A percentile compares a stretch with the other conserved stretches of the same genome.
Evolutionary conservation across 805 yeast genomes (phyloP).

Genomic region (Zygotorulaspora chibaensis): DNA sequence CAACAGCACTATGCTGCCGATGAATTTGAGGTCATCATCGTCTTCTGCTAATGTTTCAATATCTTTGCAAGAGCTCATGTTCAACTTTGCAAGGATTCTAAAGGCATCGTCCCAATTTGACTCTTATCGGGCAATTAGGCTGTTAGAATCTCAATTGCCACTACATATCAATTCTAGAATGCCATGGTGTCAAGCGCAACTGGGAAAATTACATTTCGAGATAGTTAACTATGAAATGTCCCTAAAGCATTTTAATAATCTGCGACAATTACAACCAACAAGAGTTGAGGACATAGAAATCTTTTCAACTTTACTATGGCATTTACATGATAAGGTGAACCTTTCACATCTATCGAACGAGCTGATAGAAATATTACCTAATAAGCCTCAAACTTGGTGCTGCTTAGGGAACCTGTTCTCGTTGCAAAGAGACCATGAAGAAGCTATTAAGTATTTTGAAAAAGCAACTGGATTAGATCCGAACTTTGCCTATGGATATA

Average conservation of each 20-base stretch:
- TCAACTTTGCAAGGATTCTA: constrained; percentile 19
- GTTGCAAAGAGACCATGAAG: constrained; percentile 76
- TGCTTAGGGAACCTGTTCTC: constrained; percentile 87
- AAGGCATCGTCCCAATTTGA: constrained; percentile 47
- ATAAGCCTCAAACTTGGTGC: constrained; percentile 87
- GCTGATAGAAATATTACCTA: constrained; percentile 56
- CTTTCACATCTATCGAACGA: constrained; percentile 82
- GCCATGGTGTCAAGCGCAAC: constrained; percentile 79
- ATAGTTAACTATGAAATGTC: constrained; percentile 80
- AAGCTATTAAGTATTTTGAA: constrained; percentile 81
- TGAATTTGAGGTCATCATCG: constrained; percentile 1
- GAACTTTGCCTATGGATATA: constrained; percentile 79
- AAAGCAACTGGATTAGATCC: constrained; percentile 68
- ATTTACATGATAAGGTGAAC: constrained; percentile 72
- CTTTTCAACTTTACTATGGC: constrained; percentile 90
- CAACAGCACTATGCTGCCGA: constrained; percentile 5
- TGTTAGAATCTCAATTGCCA: constrained; percentile 55
- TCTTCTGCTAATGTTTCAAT: constrained; percentile 2
- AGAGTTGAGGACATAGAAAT: constrained; percentile 86
- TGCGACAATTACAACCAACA: constrained; percentile 70
- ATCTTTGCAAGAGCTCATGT: constrained; percentile 15
- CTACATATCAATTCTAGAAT: constrained; percentile 53
- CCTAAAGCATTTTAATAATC: constrained; percentile 53
- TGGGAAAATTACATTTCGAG: constrained; percentile 83
- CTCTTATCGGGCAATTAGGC: constrained; percentile 72